Evolutionary conservation across 768 basidiomycete species (phyloP).

Genomic region (Leucocoprinus birnbaumii): DNA sequence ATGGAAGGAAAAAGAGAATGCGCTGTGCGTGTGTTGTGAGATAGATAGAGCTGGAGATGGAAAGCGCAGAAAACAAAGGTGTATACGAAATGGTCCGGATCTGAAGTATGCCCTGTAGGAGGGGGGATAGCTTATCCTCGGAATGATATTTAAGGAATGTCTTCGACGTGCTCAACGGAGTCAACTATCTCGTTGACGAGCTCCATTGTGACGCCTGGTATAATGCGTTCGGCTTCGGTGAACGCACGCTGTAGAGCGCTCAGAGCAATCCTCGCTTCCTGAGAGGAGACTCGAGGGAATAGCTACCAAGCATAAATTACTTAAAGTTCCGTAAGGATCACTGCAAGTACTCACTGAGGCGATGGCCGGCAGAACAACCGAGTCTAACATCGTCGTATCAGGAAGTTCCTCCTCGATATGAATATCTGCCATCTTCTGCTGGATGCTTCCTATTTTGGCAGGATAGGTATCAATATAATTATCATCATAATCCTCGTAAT

Average conservation of each 20-base stretch:
- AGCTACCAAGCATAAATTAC: constrained; percentile 47
- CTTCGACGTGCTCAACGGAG: constrained; percentile 88
- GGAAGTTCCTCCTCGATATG: constrained; percentile 60
- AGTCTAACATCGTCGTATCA: constrained; percentile 92
- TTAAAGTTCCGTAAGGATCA: background rate
- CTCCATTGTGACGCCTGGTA: constrained; percentile 92
- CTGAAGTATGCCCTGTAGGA: constrained; percentile 1
- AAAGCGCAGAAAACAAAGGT: constrained; percentile 7
- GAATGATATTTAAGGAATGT: constrained; percentile 46
- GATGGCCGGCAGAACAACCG: constrained; percentile 93
- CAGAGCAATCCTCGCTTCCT: constrained; percentile 84
- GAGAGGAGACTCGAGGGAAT: constrained; percentile 89
- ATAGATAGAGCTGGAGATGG: constrained; percentile 20
- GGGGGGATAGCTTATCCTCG: background rate
- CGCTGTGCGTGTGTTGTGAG: constrained; percentile 16
- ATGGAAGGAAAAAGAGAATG: background rate
- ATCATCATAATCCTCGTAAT: constrained; percentile 65
- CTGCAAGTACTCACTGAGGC: constrained; percentile 65
- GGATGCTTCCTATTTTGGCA: constrained; percentile 38
- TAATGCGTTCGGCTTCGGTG: constrained; percentile 91
- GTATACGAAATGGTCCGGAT: background rate
- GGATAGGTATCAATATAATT: constrained; percentile 51
- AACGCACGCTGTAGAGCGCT: constrained; percentile 88
- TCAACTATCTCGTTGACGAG: constrained; percentile 93
- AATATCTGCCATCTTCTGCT: constrained; percentile 44